Evolutionary conservation across 2,329 filamentous ascomycete species (phyloP).

Genomic region (Mollisia scopiformis): DNA sequence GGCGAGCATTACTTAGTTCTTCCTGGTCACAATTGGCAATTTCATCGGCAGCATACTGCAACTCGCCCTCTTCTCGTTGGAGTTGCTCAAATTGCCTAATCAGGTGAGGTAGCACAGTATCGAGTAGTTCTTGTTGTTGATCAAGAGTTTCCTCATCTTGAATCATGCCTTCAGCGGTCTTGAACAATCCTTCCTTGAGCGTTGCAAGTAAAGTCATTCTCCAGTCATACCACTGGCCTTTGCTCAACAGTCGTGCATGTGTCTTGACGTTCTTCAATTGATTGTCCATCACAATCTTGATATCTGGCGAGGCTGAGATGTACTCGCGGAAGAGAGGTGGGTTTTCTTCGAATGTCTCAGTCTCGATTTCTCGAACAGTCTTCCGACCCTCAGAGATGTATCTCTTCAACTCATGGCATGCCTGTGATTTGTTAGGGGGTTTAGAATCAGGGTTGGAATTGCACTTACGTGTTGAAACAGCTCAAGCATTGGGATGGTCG

Average conservation of each 20-base stretch:
- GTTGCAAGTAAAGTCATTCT: constrained; percentile 82
- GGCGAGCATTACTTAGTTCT: constrained; percentile 75
- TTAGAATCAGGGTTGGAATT: background rate
- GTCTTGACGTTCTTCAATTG: constrained; percentile 98
- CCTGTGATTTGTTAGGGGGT: constrained; percentile 46
- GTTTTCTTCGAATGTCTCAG: constrained; percentile 86
- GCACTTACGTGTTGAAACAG: constrained; percentile 82
- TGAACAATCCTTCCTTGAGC: constrained; percentile 82
- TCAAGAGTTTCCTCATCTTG: constrained; percentile 69
- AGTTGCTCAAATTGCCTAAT: constrained; percentile 63
- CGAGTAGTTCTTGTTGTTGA: constrained; percentile 70
- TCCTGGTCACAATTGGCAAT: constrained; percentile 80
- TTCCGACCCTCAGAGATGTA: constrained; percentile 93
- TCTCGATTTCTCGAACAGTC: constrained; percentile 89
- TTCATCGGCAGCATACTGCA: constrained; percentile 74
- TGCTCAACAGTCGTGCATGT: constrained; percentile 85
- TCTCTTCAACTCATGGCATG: constrained; percentile 92
- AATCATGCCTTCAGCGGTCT: constrained; percentile 76
- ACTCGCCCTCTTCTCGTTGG: constrained; percentile 62
- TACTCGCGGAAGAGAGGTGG: constrained; percentile 92
- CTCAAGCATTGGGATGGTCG: constrained; percentile 90
- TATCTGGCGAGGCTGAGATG: constrained; percentile 78
- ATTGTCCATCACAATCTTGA: constrained; percentile 88
- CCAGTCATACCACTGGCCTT: constrained; percentile 98
- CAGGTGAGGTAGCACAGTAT: constrained; percentile 68